Base-by-base conservation (phyloP, 768 basidiomycete genomes). In the Amylocystis lapponica region DNA sequence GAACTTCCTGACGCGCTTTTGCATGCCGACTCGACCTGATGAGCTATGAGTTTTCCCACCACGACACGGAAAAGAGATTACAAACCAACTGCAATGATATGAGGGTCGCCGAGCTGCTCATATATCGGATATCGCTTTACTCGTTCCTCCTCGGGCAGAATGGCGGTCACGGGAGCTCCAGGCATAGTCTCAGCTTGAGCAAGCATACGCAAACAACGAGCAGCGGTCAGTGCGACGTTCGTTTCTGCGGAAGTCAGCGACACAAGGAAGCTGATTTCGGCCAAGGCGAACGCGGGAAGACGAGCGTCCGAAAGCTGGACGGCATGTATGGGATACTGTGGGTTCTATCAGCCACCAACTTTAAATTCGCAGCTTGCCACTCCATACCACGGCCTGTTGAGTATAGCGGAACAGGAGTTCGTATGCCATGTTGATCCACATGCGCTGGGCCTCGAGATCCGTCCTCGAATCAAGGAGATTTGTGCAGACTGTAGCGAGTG, bases 61-160 rank as follows among this genome's bases (percentile, higher is more conserved):
- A 16, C 13, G 23, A 22, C 12, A 3, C 14, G 44, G 22, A 20
- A 2, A 39, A 8, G n/a, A 44, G 31, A 14, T 0, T 19, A 68
- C 79, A 41, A 45, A 86, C 86, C 86, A 36, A 87, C 74, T 22
- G 86, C 66, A 34, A 80, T 63, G 2, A 83, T 70, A 40, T 77
- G 76, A 1, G 84, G 83, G 55, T 90, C 88, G 11, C 87, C 88
- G 12, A 91, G 63, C 51, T 84, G 80, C 45, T 88, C 86, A 47
- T 86, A 89, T 30, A 86, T 75, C 1, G 79, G 78, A 58, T 83
- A 78, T 19, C 86, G 75, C 47, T 80, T 82, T 12, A 79, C 76
- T 19, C 74, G 67, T 51, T 83, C 79, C 34, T 83, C 82, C 35
- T 83, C 78, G 7, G 66, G 74, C 16, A 78, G 55, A 7, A 67